Conservation (phyloP, 768 basidiomycete genomes). For the Basidioascus undulatus region DNA sequence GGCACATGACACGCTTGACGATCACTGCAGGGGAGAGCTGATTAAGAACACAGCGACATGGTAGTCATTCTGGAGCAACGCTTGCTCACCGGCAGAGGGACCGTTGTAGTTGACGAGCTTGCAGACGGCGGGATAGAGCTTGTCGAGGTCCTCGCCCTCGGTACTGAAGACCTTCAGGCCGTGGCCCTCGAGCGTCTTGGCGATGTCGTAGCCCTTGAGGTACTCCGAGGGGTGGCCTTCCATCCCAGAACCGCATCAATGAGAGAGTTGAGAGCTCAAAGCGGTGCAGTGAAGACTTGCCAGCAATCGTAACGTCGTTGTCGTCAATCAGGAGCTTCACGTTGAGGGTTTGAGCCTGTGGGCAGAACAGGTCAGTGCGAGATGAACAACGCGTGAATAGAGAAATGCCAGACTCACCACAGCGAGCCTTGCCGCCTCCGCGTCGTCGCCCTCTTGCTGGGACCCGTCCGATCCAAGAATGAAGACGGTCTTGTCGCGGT, state of each 20-base stretch:
- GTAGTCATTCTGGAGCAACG: too few species aligned
- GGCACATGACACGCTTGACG: constrained; percentile 42
- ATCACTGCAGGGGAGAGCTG: constrained; percentile 24
- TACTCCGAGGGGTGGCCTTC: constrained; percentile 75
- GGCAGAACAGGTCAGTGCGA: too few species aligned
- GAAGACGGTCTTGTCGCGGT: constrained; percentile 52
- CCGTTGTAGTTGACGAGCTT: constrained; percentile 36
- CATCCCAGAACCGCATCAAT: too few species aligned
- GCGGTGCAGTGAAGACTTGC: too few species aligned
- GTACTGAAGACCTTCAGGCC: constrained; percentile 51
- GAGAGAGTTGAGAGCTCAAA: too few species aligned
- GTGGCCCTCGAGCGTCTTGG: constrained; percentile 52
- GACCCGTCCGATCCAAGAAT: constrained; percentile 73
- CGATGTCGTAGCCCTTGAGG: constrained; percentile 48
- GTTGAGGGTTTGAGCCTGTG: constrained; percentile 56
- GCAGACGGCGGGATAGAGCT: constrained; percentile 42
- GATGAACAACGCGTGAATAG: too few species aligned
- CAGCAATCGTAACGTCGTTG: constrained; percentile 69
- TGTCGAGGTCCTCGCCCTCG: constrained; percentile 56
- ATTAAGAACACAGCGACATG: constrained; percentile 1
- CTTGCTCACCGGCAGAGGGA: constrained; percentile 31
- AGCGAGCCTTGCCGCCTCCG: constrained; percentile 66
- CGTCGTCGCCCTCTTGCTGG: constrained; percentile 77
- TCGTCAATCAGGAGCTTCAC: constrained; percentile 72
- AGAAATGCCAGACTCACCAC: too few species aligned